These are phyloP conservation scores for Apiotrichum montevideense DNA, from an alignment of 1,284 basidiomycete genomes.

Conservation along the genomic window DNA sequence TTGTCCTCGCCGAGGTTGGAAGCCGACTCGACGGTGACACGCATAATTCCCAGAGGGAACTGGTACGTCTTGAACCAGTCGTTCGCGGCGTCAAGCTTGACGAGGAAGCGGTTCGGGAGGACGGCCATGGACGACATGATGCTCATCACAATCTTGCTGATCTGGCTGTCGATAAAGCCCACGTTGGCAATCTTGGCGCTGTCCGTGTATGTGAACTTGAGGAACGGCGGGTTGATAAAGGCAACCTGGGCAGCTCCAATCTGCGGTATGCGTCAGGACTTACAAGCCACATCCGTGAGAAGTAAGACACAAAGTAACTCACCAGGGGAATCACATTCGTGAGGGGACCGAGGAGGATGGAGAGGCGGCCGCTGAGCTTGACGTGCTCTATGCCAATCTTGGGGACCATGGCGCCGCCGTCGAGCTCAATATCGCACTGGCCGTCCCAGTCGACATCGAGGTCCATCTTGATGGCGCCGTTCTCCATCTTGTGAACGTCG, in stretches of 20 bases:
- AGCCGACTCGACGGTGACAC: conserved; percentile 3
- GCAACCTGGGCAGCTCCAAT: conserved; percentile 13
- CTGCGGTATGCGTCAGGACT: neutral
- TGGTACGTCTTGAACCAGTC: conserved; percentile 16
- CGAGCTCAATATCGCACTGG: conserved; percentile 15
- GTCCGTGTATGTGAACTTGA: conserved; percentile 14
- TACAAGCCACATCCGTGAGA: neutral
- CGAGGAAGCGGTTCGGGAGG: conserved; percentile 16
- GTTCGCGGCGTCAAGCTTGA: conserved; percentile 11
- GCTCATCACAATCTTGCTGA: conserved; percentile 5
- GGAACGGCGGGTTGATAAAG: conserved; percentile 14
- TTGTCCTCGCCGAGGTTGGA: conserved; percentile 7
- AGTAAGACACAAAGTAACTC: neutral
- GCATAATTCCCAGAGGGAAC: conserved; percentile 10
- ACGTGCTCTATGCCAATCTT: conserved; percentile 11
- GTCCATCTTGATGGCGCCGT: conserved; percentile 10
- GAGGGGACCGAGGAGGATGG: conserved; percentile 8
- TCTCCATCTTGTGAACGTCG: conserved; percentile 10
- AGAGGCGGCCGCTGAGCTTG: conserved; percentile 11
- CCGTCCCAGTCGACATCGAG: conserved; percentile 17
- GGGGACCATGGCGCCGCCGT: conserved; percentile 11
- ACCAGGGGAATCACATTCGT: conserved; percentile 11
- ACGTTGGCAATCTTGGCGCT: conserved; percentile 6
- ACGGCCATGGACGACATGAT: conserved; percentile 11
- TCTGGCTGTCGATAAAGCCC: conserved; percentile 8